Evolutionary conservation across 1,284 basidiomycete genomes (phyloP), one percentile per base, ranked within the genome.

Genomic region (Rhodotorula sp.): DNA sequence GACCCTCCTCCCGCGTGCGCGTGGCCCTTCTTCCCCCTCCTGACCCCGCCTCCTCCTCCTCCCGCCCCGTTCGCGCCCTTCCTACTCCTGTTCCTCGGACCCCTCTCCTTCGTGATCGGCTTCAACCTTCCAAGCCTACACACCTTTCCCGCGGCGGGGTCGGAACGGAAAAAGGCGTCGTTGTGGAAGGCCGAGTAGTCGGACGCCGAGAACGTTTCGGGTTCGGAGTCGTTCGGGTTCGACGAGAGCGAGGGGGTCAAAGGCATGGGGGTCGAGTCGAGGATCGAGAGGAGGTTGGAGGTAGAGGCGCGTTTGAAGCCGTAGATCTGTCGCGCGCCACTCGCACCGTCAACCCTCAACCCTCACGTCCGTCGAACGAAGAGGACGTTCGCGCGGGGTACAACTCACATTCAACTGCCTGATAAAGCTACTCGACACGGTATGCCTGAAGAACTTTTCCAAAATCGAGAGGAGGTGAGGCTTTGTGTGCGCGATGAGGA

Each of bases 271-370:
- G 59, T 34, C 11, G 52, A n/a, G 46, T 73, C 72, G 66, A 73
- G 63, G 29, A 67, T 62, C 30, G 32, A 51, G 62, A 73, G 69
- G 30, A 73, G 68, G 3, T 30, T 15, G 30, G 59, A 59, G 32
- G 69, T 73, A 46, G 72, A 64, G n/a, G 70, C 58, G 48, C 72
- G 72, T 44, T 66, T 68, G 66, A 73, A 73, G 48, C 69, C 72
- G 69, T 73, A 73, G 51, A 73, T 73, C 65, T 65, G 65, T 27
- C 17, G 0, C 20, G 2, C 10, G 20, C 22, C n/a, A n/a, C n/a
- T n/a, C n/a, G n/a, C n/a, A n/a, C n/a, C n/a, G n/a, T n/a, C n/a
- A n/a, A n/a, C n/a, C n/a, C n/a, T n/a, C n/a, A n/a, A n/a, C n/a
- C n/a, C n/a, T n/a, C n/a, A n/a, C n/a, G n/a, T n/a, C n/a, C n/a